phyloP scores from a whole-genome alignment of 2,329 filamentous ascomycete genomes.

The Aspergillus glaucus region DNA sequence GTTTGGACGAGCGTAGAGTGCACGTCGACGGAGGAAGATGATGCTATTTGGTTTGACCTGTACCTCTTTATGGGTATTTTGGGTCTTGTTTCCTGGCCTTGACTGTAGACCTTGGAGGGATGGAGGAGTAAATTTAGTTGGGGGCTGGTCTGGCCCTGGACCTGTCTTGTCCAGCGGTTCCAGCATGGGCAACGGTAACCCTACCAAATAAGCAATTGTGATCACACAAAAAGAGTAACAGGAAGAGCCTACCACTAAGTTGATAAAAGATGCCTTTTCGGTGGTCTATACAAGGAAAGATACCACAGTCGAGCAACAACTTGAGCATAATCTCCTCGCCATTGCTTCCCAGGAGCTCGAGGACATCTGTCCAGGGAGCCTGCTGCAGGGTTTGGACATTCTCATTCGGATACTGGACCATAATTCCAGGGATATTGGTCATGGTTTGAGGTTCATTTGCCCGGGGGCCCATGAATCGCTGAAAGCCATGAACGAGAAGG shows the following conservation, averaged over 20 bases:
- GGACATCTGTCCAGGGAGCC: constrained; percentile 67
- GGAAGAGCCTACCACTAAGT: constrained; percentile 58
- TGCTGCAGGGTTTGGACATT: constrained; percentile 64
- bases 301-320: constrained; percentile 67
- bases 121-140: neutral
- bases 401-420: constrained; percentile 59
- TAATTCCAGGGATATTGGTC: constrained; percentile 59
- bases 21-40: constrained; percentile 69
- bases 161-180: constrained; percentile 15
- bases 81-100: neutral
- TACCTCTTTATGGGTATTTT: neutral
- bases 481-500: constrained; percentile 77
- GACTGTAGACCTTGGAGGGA: too few relatives aligned
- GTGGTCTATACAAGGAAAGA: constrained; percentile 61
- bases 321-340: constrained; percentile 73
- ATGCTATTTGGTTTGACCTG: constrained; percentile 51
- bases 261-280: constrained; percentile 66
- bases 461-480: constrained; percentile 40
- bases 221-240: neutral
- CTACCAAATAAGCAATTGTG: constrained; percentile 11
- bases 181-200: constrained; percentile 25
- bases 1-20: constrained; percentile 74
- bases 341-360: constrained; percentile 65
- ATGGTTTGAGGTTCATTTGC: constrained; percentile 21
- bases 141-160: neutral